Conservation (phyloP, 257 asterid species). For the Solanum medicagineum region DNA sequence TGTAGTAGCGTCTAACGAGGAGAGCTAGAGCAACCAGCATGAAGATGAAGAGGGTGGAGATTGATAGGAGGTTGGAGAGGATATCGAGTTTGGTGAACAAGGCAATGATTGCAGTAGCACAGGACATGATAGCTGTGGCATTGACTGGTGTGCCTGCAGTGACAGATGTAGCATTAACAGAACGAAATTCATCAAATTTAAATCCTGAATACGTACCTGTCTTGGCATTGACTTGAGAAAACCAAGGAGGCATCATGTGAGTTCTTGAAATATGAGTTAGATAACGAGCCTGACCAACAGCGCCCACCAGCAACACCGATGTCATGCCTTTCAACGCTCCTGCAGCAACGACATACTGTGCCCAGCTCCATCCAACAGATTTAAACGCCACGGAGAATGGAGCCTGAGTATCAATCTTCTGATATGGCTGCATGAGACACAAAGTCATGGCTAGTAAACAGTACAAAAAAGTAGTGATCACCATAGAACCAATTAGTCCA, state of each 20-base stretch:
- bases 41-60: not conserved
- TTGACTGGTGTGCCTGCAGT: not conserved
- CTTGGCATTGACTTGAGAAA: not conserved
- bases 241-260: not conserved
- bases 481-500: conserved; percentile 1
- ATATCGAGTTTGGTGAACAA: not conserved
- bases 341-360: not conserved
- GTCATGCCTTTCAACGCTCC: conserved; percentile 1
- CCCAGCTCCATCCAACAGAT: not conserved
- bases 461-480: not conserved
- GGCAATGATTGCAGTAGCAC: not conserved
- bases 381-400: not conserved
- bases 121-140: not conserved
- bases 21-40: not conserved
- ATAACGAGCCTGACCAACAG: not conserved
- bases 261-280: not conserved
- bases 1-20: not conserved
- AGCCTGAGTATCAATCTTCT: not conserved
- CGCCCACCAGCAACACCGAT: not conserved
- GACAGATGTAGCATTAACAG: not conserved
- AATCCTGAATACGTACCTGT: not conserved
- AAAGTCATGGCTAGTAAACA: not conserved
- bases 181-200: not conserved
- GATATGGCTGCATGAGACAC: not conserved
- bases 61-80: not conserved